A percentile compares a stretch with the other conserved stretches of the same genome.
These are phyloP conservation scores for Salix purpurea DNA, from an alignment of 345 rosid genomes.

Conservation along the genomic window DNA sequence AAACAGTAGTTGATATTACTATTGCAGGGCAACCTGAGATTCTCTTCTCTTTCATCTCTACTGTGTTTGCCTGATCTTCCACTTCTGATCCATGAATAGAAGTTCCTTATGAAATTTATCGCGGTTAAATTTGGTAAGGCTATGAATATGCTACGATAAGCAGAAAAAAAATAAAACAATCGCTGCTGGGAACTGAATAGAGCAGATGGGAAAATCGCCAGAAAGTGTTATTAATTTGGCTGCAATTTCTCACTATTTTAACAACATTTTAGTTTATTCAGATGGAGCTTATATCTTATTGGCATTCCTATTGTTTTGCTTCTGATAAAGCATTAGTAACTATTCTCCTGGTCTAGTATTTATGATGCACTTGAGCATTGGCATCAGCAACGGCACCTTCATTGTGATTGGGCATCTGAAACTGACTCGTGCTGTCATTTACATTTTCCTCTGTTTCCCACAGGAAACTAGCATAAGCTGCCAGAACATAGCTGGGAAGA, in stretches of 20 bases:
- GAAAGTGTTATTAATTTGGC: neutral
- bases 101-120: neutral
- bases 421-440: conserved; percentile 7
- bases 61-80: neutral
- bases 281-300: neutral
- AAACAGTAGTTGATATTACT: neutral
- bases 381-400: conserved; percentile 6
- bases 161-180: neutral
- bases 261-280: neutral
- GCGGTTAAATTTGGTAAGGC: neutral
- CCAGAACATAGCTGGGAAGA: conserved; percentile 60
- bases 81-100: neutral
- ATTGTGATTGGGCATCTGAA: conserved; percentile 1
- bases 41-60: neutral
- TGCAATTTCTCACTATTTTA: neutral
- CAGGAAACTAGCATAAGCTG: conserved; percentile 76
- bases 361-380: conserved; percentile 4
- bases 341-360: neutral
- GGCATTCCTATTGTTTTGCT: neutral
- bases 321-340: neutral
- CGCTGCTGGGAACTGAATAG: neutral
- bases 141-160: neutral
- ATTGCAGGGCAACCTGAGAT: neutral
- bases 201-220: neutral
- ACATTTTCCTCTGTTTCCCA: conserved; percentile 63